These are phyloP conservation scores for Fusarium sp. DNA, from an alignment of 2,329 filamentous ascomycete genomes.

Conservation along the genomic window DNA sequence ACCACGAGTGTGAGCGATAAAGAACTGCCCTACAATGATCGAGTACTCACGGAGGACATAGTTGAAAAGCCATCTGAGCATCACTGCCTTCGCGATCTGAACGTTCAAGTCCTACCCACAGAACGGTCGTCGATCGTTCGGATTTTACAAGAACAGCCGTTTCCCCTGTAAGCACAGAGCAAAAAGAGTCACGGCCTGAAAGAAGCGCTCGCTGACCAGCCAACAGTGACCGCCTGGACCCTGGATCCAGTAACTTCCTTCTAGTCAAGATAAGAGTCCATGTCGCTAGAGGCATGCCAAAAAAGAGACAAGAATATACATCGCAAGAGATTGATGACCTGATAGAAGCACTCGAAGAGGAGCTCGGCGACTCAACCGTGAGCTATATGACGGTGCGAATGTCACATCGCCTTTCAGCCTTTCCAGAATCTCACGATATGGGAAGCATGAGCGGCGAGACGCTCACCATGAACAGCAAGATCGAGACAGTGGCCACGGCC, in stretches of 20 bases:
- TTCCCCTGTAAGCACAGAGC: constrained; percentile 53
- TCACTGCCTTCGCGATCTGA: constrained; percentile 62
- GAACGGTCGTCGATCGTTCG: constrained; percentile 57
- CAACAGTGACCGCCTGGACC: constrained; percentile 54
- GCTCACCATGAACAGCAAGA: constrained; percentile 57
- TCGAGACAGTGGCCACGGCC: constrained; percentile 65
- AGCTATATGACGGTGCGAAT: constrained; percentile 65
- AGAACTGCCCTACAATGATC: not conserved
- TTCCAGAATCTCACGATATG: constrained; percentile 52
- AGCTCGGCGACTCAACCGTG: constrained; percentile 61
- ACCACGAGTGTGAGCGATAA: constrained; percentile 39
- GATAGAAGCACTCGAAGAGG: constrained; percentile 67
- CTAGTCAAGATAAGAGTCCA: constrained; percentile 60
- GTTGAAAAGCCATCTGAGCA: constrained; percentile 53
- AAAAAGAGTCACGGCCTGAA: not conserved
- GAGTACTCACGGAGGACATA: constrained; percentile 7
- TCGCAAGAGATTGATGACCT: constrained; percentile 63
- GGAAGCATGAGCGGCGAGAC: constrained; percentile 50
- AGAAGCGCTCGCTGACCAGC: constrained; percentile 26
- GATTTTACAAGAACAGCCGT: constrained; percentile 58
- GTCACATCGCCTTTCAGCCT: constrained; percentile 67
- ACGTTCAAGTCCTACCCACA: constrained; percentile 58
- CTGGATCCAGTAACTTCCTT: constrained; percentile 59
- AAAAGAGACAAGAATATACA: constrained; percentile 36
- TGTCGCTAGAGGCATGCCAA: constrained; percentile 9